phyloP scores from a whole-genome alignment of 1,284 basidiomycete genomes.

The Sporisorium reilianum region DNA sequence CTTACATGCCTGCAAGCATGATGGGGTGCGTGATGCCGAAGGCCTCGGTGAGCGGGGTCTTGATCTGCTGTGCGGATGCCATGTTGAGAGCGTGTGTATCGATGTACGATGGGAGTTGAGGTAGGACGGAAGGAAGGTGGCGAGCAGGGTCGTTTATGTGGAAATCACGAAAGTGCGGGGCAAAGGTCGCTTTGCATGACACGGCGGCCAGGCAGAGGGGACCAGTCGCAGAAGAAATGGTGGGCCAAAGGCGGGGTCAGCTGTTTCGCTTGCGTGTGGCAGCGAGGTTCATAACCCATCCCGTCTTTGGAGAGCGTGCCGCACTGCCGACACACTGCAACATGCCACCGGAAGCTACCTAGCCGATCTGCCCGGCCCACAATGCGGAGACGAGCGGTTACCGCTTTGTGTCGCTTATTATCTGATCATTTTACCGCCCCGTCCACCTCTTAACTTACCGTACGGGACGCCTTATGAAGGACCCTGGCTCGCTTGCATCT shows the following conservation, averaged over 20 bases:
- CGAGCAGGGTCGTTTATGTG: not conserved
- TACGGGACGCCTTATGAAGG: too few species aligned
- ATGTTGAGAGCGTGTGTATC: slow-evolving; percentile 16
- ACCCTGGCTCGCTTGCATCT: too few species aligned
- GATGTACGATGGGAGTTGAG: not conserved
- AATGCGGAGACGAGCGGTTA: not conserved
- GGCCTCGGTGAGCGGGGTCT: slow-evolving; percentile 54
- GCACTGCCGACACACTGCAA: too few species aligned
- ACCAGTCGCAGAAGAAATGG: not conserved
- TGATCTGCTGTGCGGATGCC: slow-evolving; percentile 56
- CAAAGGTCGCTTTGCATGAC: not conserved
- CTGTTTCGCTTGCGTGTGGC: not conserved
- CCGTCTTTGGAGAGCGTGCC: too few species aligned
- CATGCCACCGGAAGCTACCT: slow-evolving; percentile 12
- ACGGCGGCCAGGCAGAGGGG: not conserved
- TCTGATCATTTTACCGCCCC: too few species aligned
- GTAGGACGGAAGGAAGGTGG: not conserved
- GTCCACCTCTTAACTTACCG: too few species aligned
- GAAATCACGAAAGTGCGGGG: slow-evolving; percentile 5
- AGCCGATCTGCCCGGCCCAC: slow-evolving; percentile 9
- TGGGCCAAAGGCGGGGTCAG: not conserved
- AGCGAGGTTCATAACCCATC: too few species aligned
- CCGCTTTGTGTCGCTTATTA: too few species aligned
- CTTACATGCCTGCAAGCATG: slow-evolving; percentile 78
- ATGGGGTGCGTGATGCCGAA: slow-evolving; percentile 87